phyloP scores from a whole-genome alignment of 441 rosid genomes.

The Corymbia citriodora region DNA sequence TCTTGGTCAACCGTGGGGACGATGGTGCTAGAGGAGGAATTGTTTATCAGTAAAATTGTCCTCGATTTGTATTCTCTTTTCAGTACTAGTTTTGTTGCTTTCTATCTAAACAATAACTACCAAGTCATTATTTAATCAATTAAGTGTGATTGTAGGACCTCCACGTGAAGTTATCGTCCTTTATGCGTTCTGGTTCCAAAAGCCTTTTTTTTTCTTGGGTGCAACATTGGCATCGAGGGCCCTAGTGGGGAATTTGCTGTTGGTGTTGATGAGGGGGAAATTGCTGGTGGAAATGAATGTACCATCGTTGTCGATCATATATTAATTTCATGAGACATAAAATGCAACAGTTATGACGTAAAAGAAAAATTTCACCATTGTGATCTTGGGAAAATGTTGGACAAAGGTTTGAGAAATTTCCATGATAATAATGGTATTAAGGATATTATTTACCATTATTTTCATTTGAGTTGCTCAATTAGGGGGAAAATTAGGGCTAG shows the following conservation, averaged over 20 bases:
- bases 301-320: rapidly evolving
- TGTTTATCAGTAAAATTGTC: rapidly evolving
- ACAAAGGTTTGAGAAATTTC: rapidly evolving
- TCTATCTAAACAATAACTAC: rapidly evolving
- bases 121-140: no score
- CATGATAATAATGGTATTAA: rapidly evolving
- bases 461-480: no score
- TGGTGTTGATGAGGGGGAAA: rapidly evolving
- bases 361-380: no score
- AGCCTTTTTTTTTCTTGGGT: background rate
- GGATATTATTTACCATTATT: no score
- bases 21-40: rapidly evolving
- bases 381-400: rapidly evolving
- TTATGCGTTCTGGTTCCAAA: rapidly evolving
- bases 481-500: no score
- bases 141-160: background rate
- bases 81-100: rapidly evolving
- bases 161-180: rapidly evolving
- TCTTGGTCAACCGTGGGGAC: no score
- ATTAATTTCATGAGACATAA: rapidly evolving
- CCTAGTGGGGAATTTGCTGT: no score
- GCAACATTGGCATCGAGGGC: rapidly evolving
- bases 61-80: background rate
- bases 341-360: rapidly evolving
- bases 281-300: no score